phyloP scores from a whole-genome alignment of 129 eudicot genomes.

The Artemisia annua region DNA sequence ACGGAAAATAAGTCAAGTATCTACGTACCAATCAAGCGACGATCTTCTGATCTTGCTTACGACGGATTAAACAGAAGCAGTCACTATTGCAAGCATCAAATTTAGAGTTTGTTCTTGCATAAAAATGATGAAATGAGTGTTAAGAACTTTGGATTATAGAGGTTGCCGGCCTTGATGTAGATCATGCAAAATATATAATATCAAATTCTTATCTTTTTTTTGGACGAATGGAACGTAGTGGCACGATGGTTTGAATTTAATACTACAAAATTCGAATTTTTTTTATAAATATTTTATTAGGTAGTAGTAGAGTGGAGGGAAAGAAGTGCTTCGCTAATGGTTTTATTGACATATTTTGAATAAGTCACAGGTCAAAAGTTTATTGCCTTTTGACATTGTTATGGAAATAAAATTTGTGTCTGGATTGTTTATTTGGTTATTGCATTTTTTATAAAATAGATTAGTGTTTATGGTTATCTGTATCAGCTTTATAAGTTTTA shows the following conservation, averaged over 20 bases:
- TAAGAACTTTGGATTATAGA: conserved; percentile 6
- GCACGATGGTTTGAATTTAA: conserved; percentile 14
- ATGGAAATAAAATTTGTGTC: not conserved
- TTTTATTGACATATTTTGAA: not conserved
- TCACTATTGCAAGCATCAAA: not conserved
- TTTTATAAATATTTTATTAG: not conserved
- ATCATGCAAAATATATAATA: not conserved
- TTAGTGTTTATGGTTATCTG: no score
- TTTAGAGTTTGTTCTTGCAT: not conserved
- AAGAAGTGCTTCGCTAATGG: conserved; percentile 2
- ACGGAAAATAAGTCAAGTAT: not conserved
- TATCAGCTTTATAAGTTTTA: no score
- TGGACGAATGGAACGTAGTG: conserved; percentile 18
- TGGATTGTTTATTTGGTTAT: not conserved
- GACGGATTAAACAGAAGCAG: not conserved
- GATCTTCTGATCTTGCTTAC: no score
- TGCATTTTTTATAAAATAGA: no score
- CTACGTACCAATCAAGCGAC: conserved; percentile 2
- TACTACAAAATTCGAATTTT: not conserved
- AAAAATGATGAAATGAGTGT: conserved; percentile 7
- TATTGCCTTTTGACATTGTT: not conserved
- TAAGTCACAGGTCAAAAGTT: not conserved
- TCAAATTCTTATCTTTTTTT: no score
- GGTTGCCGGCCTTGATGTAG: conserved; percentile 10
- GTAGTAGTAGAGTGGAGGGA: conserved; percentile 6